These are phyloP conservation scores for Phytopythium aichiense DNA, from an alignment of 352 stramenopile genomes.

Conservation along the genomic window DNA sequence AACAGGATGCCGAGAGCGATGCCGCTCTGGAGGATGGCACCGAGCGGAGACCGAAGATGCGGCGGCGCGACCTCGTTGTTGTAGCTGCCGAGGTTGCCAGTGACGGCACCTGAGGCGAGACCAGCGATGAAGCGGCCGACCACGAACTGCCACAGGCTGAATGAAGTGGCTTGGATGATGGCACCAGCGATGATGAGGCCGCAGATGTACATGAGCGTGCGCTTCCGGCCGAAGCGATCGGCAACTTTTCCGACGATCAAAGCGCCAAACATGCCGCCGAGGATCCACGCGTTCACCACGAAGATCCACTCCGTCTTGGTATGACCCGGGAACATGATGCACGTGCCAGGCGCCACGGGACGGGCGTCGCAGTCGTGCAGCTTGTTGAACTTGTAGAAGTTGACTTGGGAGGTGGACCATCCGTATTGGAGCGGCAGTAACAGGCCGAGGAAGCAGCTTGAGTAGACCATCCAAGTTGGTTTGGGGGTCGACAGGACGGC, in stretches of 20 bases:
- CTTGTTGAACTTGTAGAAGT: conserved; percentile 40
- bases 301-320: conserved; percentile 29
- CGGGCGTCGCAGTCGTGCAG: conserved; percentile 22
- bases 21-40: conserved; percentile 39
- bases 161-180: conserved; percentile 26
- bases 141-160: conserved; percentile 31
- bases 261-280: conserved; percentile 33
- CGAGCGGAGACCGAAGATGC: conserved; percentile 30
- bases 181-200: conserved; percentile 35
- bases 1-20: conserved; percentile 44
- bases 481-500: conserved; percentile 4
- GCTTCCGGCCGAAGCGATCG: conserved; percentile 33
- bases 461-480: conserved; percentile 32
- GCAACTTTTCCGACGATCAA: conserved; percentile 20
- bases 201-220: conserved; percentile 28
- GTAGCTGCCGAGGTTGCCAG: conserved; percentile 22
- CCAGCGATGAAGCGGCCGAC: conserved; percentile 47
- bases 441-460: conserved; percentile 27
- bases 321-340: conserved; percentile 35
- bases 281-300: conserved; percentile 36
- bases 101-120: conserved; percentile 37
- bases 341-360: conserved; percentile 21
- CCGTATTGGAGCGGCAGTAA: conserved; percentile 36
- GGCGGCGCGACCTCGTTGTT: conserved; percentile 47
- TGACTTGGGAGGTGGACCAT: conserved; percentile 43